These are phyloP conservation scores for Cucumis hystrix DNA, from an alignment of 306 rosid species.

Conservation along the genomic window DNA sequence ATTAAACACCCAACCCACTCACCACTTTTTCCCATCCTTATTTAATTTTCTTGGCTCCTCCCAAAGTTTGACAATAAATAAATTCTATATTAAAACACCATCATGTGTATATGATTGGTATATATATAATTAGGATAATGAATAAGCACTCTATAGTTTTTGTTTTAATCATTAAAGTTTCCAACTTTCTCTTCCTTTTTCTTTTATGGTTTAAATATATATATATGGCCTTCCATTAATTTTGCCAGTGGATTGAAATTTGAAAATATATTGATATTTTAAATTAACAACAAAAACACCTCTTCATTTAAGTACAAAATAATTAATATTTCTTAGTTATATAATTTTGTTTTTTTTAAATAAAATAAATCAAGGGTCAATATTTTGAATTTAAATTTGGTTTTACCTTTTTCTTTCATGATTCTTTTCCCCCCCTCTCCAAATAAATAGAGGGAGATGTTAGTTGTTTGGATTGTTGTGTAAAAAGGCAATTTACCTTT, in stretches of 20 bases:
- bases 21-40: background rate
- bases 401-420: too few relatives aligned
- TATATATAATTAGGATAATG: background rate
- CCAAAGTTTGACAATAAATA: background rate
- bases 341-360: too few relatives aligned
- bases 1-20: background rate
- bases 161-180: background rate
- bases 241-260: background rate
- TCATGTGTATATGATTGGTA: background rate
- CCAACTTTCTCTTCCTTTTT: background rate
- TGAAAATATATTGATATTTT: background rate
- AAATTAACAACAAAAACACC: background rate
- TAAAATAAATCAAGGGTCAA: background rate
- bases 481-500: background rate
- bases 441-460: background rate
- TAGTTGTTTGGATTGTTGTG: background rate
- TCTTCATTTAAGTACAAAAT: background rate
- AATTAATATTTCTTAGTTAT: background rate
- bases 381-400: background rate
- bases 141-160: background rate
- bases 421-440: too few relatives aligned
- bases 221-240: background rate
- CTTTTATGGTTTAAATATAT: too few relatives aligned
- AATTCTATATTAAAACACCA: background rate
- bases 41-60: background rate